A percentile compares a stretch with the other conserved stretches of the same genome.
These are phyloP conservation scores for Malassezia sympodialis DNA, from an alignment of 1,284 basidiomycete species.

Conservation along the genomic window DNA sequence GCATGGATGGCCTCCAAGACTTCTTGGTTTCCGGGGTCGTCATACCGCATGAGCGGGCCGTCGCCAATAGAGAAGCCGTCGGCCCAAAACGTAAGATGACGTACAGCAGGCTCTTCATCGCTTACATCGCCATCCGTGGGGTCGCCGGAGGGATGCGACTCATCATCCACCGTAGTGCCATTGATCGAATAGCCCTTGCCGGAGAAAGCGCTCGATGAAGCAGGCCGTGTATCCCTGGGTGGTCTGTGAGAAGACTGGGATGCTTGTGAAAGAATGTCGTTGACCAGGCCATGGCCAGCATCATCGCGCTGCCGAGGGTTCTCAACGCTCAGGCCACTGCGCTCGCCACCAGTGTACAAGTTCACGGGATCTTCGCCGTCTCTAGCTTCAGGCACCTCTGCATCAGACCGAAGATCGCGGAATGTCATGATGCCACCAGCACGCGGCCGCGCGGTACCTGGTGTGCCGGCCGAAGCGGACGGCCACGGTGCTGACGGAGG, in stretches of 20 bases:
- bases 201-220: neutral
- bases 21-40: constrained; percentile 65
- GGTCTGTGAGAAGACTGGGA: constrained; percentile 54
- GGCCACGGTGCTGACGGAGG: constrained; percentile 4
- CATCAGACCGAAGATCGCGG: constrained; percentile 34
- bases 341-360: constrained; percentile 46
- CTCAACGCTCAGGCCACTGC: constrained; percentile 77
- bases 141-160: constrained; percentile 5
- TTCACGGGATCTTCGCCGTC: constrained; percentile 40
- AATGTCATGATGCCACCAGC: constrained; percentile 48
- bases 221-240: neutral
- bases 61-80: constrained; percentile 90
- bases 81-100: constrained; percentile 82
- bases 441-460: neutral
- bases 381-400: constrained; percentile 28
- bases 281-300: constrained; percentile 55
- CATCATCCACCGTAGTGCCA: constrained; percentile 24
- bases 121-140: constrained; percentile 50
- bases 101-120: constrained; percentile 56
- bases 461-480: neutral
- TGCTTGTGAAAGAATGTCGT: constrained; percentile 67
- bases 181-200: constrained; percentile 12
- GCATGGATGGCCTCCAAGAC: constrained; percentile 68
- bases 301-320: constrained; percentile 62
- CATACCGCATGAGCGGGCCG: constrained; percentile 73